Evolutionary conservation across 2,329 filamentous ascomycete genomes (phyloP).

Genomic region (Beauveria bassiana): DNA sequence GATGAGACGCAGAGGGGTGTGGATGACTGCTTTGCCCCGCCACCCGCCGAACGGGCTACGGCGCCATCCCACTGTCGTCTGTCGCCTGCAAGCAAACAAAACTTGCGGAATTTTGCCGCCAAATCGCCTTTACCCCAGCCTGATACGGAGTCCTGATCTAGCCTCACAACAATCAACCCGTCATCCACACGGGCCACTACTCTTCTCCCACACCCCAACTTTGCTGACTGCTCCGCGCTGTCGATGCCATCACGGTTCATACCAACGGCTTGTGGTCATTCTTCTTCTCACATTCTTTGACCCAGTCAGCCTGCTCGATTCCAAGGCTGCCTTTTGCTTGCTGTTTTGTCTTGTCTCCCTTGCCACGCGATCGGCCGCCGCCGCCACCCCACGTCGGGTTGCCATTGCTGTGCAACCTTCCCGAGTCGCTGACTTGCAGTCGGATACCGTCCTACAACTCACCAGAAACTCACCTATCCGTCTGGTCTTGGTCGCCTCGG

Average conservation of each 20-base stretch:
- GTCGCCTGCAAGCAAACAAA: too few species aligned
- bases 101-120: background rate
- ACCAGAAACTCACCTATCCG: background rate
- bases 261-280: background rate
- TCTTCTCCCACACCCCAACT: background rate
- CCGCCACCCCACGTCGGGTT: background rate
- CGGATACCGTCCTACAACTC: background rate
- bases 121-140: background rate
- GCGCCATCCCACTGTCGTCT: too few species aligned
- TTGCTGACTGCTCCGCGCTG: background rate
- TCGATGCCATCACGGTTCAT: conserved; percentile 2
- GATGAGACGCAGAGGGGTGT: too few species aligned
- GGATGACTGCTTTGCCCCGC: too few species aligned
- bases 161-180: conserved; percentile 8
- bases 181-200: background rate
- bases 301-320: background rate
- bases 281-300: background rate
- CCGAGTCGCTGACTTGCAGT: background rate
- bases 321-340: background rate
- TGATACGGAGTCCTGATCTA: too few species aligned
- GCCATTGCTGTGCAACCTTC: background rate
- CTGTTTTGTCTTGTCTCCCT: background rate
- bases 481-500: background rate
- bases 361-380: background rate
- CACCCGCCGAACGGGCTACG: too few species aligned